A percentile compares a stretch with the other conserved stretches of the same genome.
Conservation (phyloP, 805 yeast species). For the Kuraishia ogatae region DNA sequence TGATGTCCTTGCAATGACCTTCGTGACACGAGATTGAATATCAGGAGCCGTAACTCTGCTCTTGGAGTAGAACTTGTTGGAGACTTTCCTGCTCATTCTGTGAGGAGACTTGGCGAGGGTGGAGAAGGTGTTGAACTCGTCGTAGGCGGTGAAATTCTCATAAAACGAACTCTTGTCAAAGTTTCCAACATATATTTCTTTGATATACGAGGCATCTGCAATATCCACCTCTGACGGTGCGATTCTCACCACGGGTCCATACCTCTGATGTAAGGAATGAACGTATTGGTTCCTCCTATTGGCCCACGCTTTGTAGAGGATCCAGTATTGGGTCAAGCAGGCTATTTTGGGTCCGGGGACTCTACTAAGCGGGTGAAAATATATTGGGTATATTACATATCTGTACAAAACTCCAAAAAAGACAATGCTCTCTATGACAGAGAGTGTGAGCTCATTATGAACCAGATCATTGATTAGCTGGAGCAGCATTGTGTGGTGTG, state of each 20-base stretch:
- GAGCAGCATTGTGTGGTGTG: not conserved
- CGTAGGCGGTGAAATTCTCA: slow-evolving; percentile 50
- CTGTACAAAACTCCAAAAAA: not conserved
- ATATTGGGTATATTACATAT: slow-evolving; percentile 31
- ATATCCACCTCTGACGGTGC: slow-evolving; percentile 57
- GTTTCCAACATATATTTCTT: slow-evolving; percentile 48
- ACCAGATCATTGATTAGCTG: not conserved
- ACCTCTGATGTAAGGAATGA: slow-evolving; percentile 39
- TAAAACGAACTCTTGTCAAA: slow-evolving; percentile 52
- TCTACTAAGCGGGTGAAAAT: slow-evolving; percentile 35
- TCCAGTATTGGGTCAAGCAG: slow-evolving; percentile 33
- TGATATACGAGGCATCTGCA: slow-evolving; percentile 37
- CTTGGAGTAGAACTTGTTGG: slow-evolving; percentile 37
- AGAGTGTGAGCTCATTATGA: not conserved
- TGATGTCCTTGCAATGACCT: slow-evolving; percentile 22
- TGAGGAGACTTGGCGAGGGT: slow-evolving; percentile 41
- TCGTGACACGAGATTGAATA: slow-evolving; percentile 24
- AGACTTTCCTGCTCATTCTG: slow-evolving; percentile 28
- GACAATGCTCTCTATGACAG: not conserved
- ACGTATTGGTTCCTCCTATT: slow-evolving; percentile 42
- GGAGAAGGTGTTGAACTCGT: slow-evolving; percentile 51
- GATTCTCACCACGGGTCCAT: slow-evolving; percentile 56
- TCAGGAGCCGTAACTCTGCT: slow-evolving; percentile 23
- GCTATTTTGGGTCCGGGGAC: slow-evolving; percentile 55
- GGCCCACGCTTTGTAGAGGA: slow-evolving; percentile 31